Conservation (phyloP, 805 yeast species). For the Candida chauliodis region DNA sequence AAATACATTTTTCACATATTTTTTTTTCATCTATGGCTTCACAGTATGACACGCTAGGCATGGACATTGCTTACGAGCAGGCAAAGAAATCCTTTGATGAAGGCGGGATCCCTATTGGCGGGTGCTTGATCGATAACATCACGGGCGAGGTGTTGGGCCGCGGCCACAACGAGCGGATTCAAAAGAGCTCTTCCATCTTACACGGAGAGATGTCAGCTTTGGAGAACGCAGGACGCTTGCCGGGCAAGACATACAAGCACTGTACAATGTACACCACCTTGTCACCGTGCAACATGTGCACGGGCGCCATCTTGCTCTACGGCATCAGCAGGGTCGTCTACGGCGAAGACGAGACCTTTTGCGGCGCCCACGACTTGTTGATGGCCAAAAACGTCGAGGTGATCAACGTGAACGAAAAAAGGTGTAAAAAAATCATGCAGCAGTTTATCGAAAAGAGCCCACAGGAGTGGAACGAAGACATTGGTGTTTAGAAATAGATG, state of each 20-base stretch:
- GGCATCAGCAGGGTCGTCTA: constrained; percentile 83
- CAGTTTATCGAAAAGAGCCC: constrained; percentile 76
- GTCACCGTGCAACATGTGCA: constrained; percentile 94
- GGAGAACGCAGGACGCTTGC: constrained; percentile 87
- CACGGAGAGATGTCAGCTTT: constrained; percentile 92
- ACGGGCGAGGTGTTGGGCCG: constrained; percentile 81
- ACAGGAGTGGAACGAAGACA: constrained; percentile 79
- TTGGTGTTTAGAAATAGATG: constrained; percentile 43
- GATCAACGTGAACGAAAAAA: constrained; percentile 53
- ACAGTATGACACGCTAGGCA: constrained; percentile 38
- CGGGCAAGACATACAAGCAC: constrained; percentile 71
- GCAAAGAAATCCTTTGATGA: constrained; percentile 60
- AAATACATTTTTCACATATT: too few relatives aligned
- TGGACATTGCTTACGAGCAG: constrained; percentile 69
- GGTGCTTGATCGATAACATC: constrained; percentile 57
- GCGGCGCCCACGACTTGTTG: constrained; percentile 81
- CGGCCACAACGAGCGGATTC: constrained; percentile 90
- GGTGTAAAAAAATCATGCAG: constrained; percentile 70
- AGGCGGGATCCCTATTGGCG: constrained; percentile 93
- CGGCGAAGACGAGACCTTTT: constrained; percentile 82
- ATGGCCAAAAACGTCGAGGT: constrained; percentile 66
- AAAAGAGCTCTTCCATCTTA: constrained; percentile 74
- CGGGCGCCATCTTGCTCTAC: constrained; percentile 88
- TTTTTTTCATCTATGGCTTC: too few relatives aligned
- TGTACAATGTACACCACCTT: constrained; percentile 91